Conservation (phyloP, 2,329 filamentous ascomycete genomes). For the Colletotrichum paranaense region DNA sequence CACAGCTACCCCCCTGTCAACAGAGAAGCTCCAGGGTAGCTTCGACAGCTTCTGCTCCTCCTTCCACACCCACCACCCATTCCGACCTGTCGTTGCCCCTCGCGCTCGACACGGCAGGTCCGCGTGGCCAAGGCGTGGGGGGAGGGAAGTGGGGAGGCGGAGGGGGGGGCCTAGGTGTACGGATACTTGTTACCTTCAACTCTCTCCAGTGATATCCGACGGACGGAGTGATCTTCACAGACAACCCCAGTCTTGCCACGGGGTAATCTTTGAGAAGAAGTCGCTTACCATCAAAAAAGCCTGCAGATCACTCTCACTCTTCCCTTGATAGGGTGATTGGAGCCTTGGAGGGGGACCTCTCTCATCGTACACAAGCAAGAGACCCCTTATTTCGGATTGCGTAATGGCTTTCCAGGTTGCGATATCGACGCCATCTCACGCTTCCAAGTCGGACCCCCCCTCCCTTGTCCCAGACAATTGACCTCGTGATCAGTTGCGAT, state of each 20-base stretch:
- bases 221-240: background rate
- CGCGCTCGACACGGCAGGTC: slow-evolving; percentile 16
- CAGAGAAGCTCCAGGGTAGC: slow-evolving; percentile 15
- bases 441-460: background rate
- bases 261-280: background rate
- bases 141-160: background rate
- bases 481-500: slow-evolving; percentile 19
- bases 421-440: background rate
- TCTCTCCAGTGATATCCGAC: background rate
- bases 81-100: slow-evolving; percentile 7
- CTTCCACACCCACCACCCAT: background rate
- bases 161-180: background rate
- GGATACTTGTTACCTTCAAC: too few species aligned
- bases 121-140: slow-evolving; percentile 8
- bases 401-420: background rate
- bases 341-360: too few species aligned
- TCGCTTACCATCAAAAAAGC: background rate
- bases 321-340: background rate
- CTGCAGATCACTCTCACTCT: background rate
- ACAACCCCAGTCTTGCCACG: background rate
- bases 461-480: slow-evolving; percentile 24
- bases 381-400: slow-evolving; percentile 1
- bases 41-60: background rate
- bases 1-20: slow-evolving; percentile 12
- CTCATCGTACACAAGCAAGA: background rate